Evolutionary conservation across 805 yeast species (phyloP).

Genomic region (Saccharomycopsis oosterbeekiorum): DNA sequence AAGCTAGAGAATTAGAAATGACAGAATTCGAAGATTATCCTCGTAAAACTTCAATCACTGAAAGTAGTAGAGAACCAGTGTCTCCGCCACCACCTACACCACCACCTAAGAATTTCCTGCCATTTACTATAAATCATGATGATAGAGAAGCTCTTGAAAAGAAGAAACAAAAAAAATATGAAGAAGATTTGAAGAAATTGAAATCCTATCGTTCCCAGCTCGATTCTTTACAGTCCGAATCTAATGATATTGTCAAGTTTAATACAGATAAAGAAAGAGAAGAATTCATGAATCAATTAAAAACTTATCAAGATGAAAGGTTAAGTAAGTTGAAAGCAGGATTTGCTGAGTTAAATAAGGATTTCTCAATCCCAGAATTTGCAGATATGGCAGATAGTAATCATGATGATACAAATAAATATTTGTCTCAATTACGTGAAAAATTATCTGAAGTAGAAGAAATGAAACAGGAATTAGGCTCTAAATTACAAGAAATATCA

Average conservation of each 20-base stretch:
- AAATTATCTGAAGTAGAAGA: constrained; percentile 35
- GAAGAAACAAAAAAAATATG: constrained; percentile 11
- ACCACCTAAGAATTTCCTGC: constrained; percentile 25
- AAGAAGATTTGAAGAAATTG: constrained; percentile 47
- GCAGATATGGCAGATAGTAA: constrained; percentile 18
- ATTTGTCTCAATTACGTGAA: constrained; percentile 22
- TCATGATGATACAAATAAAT: constrained; percentile 16
- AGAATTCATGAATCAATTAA: constrained; percentile 15
- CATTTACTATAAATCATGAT: background rate
- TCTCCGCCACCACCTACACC: constrained; percentile 28
- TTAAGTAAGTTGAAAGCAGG: constrained; percentile 57
- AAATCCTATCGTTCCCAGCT: constrained; percentile 46
- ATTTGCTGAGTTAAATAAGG: constrained; percentile 56
- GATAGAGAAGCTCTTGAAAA: constrained; percentile 2
- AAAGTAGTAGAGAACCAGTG: constrained; percentile 4
- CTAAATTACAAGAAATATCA: constrained; percentile 28
- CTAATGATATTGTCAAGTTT: constrained; percentile 65
- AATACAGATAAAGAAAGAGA: constrained; percentile 39
- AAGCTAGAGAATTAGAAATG: constrained; percentile 80
- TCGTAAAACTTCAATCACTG: background rate
- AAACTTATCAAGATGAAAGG: constrained; percentile 39
- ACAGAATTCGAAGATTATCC: constrained; percentile 57
- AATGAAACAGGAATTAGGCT: constrained; percentile 31
- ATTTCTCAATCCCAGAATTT: constrained; percentile 27
- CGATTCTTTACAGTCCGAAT: constrained; percentile 56